Percentiles rank a stretch among this genome's conserved stretches.
These are phyloP conservation scores for Penicillium sp. DNA, from an alignment of 2,329 filamentous ascomycete genomes.

Conservation along the genomic window DNA sequence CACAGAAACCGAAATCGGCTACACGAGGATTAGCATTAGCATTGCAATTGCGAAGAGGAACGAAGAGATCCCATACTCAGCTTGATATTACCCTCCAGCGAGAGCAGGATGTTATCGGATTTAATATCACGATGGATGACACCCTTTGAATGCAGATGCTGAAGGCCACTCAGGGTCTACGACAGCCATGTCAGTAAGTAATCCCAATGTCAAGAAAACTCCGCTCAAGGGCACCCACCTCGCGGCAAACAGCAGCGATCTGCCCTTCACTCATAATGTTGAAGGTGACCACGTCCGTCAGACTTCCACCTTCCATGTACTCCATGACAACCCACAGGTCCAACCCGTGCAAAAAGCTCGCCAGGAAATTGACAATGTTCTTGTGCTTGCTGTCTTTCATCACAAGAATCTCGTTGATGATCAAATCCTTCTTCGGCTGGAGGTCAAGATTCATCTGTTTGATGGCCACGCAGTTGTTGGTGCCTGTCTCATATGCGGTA, in stretches of 20 bases:
- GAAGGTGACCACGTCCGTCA: conserved; percentile 98
- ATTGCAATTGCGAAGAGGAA: not conserved
- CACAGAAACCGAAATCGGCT: conserved; percentile 99
- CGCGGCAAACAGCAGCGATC: conserved; percentile 92
- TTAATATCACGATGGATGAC: conserved; percentile 99
- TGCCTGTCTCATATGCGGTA: conserved; percentile 81
- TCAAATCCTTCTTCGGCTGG: conserved; percentile 97
- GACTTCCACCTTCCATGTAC: conserved; percentile 97
- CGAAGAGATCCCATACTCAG: conserved; percentile 66
- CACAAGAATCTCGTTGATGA: conserved; percentile 98
- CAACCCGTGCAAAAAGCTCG: conserved; percentile 85
- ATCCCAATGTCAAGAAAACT: not conserved
- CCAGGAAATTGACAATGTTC: conserved; percentile 99
- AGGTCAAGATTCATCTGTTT: conserved; percentile 99
- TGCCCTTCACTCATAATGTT: conserved; percentile 99
- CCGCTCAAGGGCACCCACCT: conserved; percentile 54
- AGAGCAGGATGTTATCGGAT: conserved; percentile 95
- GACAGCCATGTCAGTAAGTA: conserved; percentile 20
- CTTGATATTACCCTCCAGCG: conserved; percentile 94
- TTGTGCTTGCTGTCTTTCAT: conserved; percentile 99
- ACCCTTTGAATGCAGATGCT: conserved; percentile 95
- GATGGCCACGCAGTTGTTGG: conserved; percentile 89
- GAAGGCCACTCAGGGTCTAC: conserved; percentile 79
- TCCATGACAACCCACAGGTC: conserved; percentile 99
- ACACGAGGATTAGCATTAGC: conserved; percentile 34